A percentile compares a stretch with the other conserved stretches of the same genome.
These are phyloP conservation scores for Hypoxylon rickii DNA, from an alignment of 495 filamentous ascomycete genomes.

Conservation along the genomic window DNA sequence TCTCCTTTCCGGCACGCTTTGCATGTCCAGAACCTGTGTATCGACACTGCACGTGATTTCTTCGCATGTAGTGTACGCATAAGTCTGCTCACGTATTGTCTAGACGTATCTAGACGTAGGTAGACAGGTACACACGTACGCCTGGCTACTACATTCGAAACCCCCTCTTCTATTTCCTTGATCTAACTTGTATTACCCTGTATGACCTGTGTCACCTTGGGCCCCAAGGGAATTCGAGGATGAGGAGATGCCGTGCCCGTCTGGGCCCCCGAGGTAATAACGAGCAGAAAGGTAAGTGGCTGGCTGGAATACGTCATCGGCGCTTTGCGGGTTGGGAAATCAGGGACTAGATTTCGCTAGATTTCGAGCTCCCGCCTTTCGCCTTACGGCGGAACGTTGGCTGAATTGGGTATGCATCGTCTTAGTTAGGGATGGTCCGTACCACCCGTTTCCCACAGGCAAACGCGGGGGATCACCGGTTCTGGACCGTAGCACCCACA, in stretches of 20 bases:
- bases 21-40: constrained; percentile 7
- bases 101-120: too few species aligned
- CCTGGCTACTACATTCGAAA: too few species aligned
- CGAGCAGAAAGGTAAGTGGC: constrained; percentile 1
- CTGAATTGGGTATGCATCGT: constrained; percentile 13
- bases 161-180: neutral
- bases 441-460: constrained; percentile 13
- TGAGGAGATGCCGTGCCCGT: constrained; percentile 2
- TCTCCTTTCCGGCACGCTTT: neutral
- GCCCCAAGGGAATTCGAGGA: constrained; percentile 20
- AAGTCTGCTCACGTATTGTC: too few species aligned
- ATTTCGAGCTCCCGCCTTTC: too few species aligned
- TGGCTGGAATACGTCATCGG: constrained; percentile 22
- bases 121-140: too few species aligned
- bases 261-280: neutral
- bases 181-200: neutral
- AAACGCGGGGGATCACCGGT: constrained; percentile 26
- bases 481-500: constrained; percentile 3
- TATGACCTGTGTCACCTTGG: constrained; percentile 30
- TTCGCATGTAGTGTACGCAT: constrained; percentile 14
- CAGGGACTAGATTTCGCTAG: constrained; percentile 7
- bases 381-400: constrained; percentile 9
- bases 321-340: constrained; percentile 8
- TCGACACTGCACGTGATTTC: constrained; percentile 25
- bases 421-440: constrained; percentile 13